These are phyloP conservation scores for Penium margaritaceum DNA, from an alignment of 139 green algal species.

Conservation along the genomic window DNA sequence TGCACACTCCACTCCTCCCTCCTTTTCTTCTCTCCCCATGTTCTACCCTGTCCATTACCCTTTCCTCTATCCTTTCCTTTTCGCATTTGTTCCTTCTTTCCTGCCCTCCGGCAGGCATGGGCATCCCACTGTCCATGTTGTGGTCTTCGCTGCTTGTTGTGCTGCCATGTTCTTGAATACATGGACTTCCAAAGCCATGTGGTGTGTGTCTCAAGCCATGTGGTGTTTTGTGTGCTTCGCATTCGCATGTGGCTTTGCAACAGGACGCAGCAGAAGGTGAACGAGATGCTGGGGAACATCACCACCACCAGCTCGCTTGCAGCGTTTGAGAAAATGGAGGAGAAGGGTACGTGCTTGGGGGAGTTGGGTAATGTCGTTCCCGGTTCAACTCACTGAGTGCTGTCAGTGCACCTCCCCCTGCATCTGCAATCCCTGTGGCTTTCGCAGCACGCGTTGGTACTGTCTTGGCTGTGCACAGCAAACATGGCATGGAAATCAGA, in stretches of 20 bases:
- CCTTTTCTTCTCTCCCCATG: slow-evolving; percentile 15
- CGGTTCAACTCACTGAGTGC: too few relatives aligned
- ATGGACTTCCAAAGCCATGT: slow-evolving; percentile 19
- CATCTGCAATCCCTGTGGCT: too few relatives aligned
- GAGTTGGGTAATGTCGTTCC: too few relatives aligned
- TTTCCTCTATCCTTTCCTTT: neutral
- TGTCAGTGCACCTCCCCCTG: too few relatives aligned
- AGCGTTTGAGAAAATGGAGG: slow-evolving; percentile 97
- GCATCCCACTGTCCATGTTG: too few relatives aligned
- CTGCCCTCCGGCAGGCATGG: too few relatives aligned
- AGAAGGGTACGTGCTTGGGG: slow-evolving; percentile 80
- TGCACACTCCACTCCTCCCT: neutral
- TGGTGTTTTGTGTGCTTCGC: neutral
- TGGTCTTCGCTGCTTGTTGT: too few relatives aligned
- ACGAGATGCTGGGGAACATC: slow-evolving; percentile 55
- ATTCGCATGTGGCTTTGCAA: too few relatives aligned
- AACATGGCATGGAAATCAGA: too few relatives aligned
- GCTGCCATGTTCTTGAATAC: slow-evolving; percentile 24
- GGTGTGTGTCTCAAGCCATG: too few relatives aligned
- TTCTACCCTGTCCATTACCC: neutral
- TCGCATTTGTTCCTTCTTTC: neutral
- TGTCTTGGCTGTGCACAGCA: too few relatives aligned
- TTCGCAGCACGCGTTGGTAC: too few relatives aligned
- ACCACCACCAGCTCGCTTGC: slow-evolving; percentile 76
- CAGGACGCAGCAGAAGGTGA: slow-evolving; percentile 45